Conservation (phyloP, 23 red algal species). For the Gracilaria domingensis region DNA sequence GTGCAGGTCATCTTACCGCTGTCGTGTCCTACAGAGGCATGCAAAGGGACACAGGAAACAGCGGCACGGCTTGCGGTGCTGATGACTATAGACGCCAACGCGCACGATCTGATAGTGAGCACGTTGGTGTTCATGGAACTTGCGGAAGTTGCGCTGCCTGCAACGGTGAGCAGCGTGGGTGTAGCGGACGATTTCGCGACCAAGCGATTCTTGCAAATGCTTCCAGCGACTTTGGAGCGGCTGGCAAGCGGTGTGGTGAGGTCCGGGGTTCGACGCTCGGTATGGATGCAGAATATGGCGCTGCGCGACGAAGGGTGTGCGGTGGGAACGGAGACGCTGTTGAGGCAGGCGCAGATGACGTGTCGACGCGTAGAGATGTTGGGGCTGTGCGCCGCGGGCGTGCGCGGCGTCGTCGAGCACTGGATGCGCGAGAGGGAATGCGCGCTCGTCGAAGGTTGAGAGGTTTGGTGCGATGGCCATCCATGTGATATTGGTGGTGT, state of each 20-base stretch:
- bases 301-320: background rate
- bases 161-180: background rate
- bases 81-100: background rate
- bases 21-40: background rate
- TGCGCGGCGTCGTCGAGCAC: background rate
- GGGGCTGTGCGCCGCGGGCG: background rate
- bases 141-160: background rate
- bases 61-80: background rate
- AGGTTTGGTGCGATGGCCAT: no score
- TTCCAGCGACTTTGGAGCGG: background rate
- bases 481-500: no score
- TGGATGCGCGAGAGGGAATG: background rate
- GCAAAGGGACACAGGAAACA: background rate
- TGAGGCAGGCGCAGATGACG: background rate
- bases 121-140: background rate
- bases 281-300: conserved; percentile 12
- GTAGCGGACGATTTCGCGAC: background rate
- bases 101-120: background rate
- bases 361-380: background rate
- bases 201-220: background rate
- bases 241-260: background rate
- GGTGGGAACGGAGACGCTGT: background rate
- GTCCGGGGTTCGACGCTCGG: background rate
- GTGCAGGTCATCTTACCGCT: background rate
- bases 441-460: no score